phyloP scores from a whole-genome alignment of 768 basidiomycete species.

The Boletus bicolor region DNA sequence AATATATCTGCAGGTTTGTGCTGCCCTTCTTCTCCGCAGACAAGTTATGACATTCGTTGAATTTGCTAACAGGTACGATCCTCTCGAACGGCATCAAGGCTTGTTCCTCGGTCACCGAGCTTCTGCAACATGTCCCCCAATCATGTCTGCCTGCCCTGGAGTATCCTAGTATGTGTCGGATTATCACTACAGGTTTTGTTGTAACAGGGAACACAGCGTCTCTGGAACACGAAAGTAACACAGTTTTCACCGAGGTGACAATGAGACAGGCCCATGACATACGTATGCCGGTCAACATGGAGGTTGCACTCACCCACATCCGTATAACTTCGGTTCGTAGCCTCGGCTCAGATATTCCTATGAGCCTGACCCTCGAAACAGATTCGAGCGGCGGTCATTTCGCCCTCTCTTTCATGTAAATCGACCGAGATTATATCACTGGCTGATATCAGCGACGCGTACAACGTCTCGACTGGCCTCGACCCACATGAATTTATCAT shows the following conservation, averaged over 20 bases:
- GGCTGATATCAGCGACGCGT: slow-evolving; percentile 81
- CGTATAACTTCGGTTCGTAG: slow-evolving; percentile 69
- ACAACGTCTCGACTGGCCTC: slow-evolving; percentile 74
- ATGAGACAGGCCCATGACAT: slow-evolving; percentile 65
- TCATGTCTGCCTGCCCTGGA: slow-evolving; percentile 44
- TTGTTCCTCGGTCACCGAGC: slow-evolving; percentile 60
- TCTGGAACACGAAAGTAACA: slow-evolving; percentile 57
- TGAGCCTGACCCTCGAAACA: slow-evolving; percentile 26
- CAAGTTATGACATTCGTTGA: not conserved
- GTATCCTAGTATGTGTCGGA: slow-evolving; percentile 49
- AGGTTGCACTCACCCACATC: slow-evolving; percentile 66
- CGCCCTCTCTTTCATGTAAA: slow-evolving; percentile 64
- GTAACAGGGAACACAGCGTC: slow-evolving; percentile 40
- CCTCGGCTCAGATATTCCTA: not conserved
- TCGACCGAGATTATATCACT: slow-evolving; percentile 80
- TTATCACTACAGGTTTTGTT: not conserved
- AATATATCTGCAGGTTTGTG: slow-evolving; percentile 57
- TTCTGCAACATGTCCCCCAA: slow-evolving; percentile 54
- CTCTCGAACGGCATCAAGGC: slow-evolving; percentile 53
- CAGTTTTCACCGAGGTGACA: slow-evolving; percentile 57
- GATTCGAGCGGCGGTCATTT: slow-evolving; percentile 71
- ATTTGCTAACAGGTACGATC: slow-evolving; percentile 40
- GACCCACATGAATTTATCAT: slow-evolving; percentile 82
- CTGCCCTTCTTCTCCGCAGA: not conserved
- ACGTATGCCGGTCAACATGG: slow-evolving; percentile 68